These are phyloP conservation scores for Byssoonygena ceratinophila DNA, from an alignment of 2,329 filamentous ascomycete species.

Conservation along the genomic window DNA sequence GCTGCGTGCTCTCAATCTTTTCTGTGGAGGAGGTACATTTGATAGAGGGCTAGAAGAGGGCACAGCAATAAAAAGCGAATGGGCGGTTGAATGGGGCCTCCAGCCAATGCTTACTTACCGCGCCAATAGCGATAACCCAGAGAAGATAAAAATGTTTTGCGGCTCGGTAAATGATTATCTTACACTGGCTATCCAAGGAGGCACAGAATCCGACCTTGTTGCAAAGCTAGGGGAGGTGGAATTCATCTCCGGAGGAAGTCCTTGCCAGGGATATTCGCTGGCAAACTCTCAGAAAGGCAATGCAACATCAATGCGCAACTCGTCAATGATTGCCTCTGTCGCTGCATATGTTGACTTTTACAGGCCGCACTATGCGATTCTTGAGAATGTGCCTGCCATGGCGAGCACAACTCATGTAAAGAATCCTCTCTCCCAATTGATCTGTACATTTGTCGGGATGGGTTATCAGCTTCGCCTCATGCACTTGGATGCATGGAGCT, in stretches of 20 bases:
- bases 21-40: constrained; percentile 68
- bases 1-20: constrained; percentile 58
- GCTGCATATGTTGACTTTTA: constrained; percentile 65
- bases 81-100: constrained; percentile 56
- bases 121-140: constrained; percentile 47
- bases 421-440: constrained; percentile 61
- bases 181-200: constrained; percentile 43
- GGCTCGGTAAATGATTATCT: constrained; percentile 66
- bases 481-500: constrained; percentile 58
- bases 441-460: constrained; percentile 62
- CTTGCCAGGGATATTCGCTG: constrained; percentile 64
- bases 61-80: constrained; percentile 53
- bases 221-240: constrained; percentile 55
- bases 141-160: constrained; percentile 47
- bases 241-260: constrained; percentile 61
- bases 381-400: constrained; percentile 68
- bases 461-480: constrained; percentile 65
- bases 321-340: constrained; percentile 67
- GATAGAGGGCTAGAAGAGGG: constrained; percentile 66
- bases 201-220: constrained; percentile 34
- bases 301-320: constrained; percentile 52
- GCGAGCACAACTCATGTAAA: constrained; percentile 42
- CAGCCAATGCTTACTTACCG: constrained; percentile 61
- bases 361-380: constrained; percentile 59
- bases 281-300: constrained; percentile 52